phyloP scores from a whole-genome alignment of 2,329 filamentous ascomycete species.

The Lanzia echinophila region DNA sequence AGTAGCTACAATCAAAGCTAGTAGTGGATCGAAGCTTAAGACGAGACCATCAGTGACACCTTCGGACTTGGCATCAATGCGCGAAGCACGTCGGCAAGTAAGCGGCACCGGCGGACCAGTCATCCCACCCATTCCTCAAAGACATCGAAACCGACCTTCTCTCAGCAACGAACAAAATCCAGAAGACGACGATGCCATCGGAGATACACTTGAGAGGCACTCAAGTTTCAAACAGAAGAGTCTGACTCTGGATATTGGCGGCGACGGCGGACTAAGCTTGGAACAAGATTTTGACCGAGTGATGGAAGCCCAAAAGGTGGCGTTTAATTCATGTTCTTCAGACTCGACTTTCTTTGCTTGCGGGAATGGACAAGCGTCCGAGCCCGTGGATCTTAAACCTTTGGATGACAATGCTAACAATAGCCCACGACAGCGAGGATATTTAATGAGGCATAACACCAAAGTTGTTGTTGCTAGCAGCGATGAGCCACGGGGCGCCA shows the following conservation, averaged over 20 bases:
- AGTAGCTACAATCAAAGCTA: constrained; percentile 76
- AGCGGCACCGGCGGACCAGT: constrained; percentile 63
- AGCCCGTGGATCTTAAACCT: constrained; percentile 3
- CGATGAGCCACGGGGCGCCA: constrained; percentile 45
- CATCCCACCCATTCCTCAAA: constrained; percentile 55
- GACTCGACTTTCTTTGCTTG: constrained; percentile 15
- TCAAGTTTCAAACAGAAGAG: constrained; percentile 76
- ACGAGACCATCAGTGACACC: constrained; percentile 83
- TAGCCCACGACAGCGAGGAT: constrained; percentile 73
- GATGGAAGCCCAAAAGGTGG: constrained; percentile 95
- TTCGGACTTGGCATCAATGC: constrained; percentile 77
- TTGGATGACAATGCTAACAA: constrained; percentile 51
- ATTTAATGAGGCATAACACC: constrained; percentile 97
- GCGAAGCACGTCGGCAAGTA: constrained; percentile 76
- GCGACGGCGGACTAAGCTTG: constrained; percentile 76
- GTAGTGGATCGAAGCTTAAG: constrained; percentile 79
- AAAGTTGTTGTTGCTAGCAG: constrained; percentile 90
- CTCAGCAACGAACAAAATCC: constrained; percentile 36
- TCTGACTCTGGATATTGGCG: constrained; percentile 66
- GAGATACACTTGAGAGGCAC: constrained; percentile 42
- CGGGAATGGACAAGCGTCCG: constrained; percentile 42
- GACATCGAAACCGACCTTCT: constrained; percentile 50
- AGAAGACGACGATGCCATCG: constrained; percentile 23
- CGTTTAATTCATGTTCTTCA: constrained; percentile 36
- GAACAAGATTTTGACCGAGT: constrained; percentile 92